These are phyloP conservation scores for Blastomyces parvus DNA, from an alignment of 2,329 filamentous ascomycete genomes.

Conservation along the genomic window DNA sequence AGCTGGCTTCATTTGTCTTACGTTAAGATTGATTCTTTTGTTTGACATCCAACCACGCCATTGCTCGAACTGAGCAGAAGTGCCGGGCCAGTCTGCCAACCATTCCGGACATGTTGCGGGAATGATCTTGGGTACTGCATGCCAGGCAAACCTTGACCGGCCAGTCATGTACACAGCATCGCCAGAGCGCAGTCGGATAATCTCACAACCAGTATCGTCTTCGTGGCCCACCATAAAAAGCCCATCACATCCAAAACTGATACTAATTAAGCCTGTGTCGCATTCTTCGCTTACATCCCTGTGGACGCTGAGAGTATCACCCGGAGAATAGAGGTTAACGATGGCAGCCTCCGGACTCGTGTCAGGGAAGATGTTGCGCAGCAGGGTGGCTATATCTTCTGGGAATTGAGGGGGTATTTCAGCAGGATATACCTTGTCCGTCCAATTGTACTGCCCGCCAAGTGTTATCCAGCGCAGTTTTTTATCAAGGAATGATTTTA, in stretches of 20 bases:
- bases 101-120: conserved; percentile 67
- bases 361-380: conserved; percentile 62
- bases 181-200: conserved; percentile 64
- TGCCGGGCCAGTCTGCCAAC: conserved; percentile 63
- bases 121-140: conserved; percentile 83
- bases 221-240: conserved; percentile 75
- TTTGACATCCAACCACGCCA: conserved; percentile 83
- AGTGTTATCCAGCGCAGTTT: conserved; percentile 90
- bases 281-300: conserved; percentile 85
- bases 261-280: conserved; percentile 66
- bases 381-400: conserved; percentile 56
- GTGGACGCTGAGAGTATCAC: conserved; percentile 85
- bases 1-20: conserved; percentile 63
- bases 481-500: conserved; percentile 61
- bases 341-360: conserved; percentile 83
- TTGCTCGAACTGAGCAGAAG: conserved; percentile 42
- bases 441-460: conserved; percentile 96
- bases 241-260: conserved; percentile 83
- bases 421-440: conserved; percentile 67
- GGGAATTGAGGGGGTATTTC: conserved; percentile 64
- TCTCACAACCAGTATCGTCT: conserved; percentile 34
- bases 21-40: conserved; percentile 86
- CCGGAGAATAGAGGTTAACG: conserved; percentile 82
- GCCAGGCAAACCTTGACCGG: conserved; percentile 79
- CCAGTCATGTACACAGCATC: conserved; percentile 87